A percentile compares a stretch with the other conserved stretches of the same genome.
Evolutionary conservation across 495 filamentous ascomycete genomes (phyloP).

Genomic region (Sordaria brevicollis): DNA sequence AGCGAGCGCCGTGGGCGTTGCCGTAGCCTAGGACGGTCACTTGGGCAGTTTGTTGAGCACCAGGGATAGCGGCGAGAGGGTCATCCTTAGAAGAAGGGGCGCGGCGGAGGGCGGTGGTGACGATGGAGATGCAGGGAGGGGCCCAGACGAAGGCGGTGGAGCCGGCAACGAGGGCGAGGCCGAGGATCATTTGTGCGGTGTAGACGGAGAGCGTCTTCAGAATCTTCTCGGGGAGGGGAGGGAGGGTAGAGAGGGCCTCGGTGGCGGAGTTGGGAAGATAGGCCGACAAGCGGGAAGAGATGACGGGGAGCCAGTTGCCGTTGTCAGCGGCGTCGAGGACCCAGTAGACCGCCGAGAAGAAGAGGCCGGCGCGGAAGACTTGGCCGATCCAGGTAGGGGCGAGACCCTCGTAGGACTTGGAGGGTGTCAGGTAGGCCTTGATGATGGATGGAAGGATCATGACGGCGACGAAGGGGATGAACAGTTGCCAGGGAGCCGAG

Average conservation of each 20-base stretch:
- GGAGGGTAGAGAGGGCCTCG: constrained; percentile 79
- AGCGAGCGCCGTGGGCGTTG: constrained; percentile 85
- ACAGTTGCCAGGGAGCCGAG: constrained; percentile 82
- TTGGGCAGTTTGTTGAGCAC: constrained; percentile 29
- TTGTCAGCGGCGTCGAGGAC: constrained; percentile 83
- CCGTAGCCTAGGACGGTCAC: constrained; percentile 83
- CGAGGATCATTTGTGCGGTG: constrained; percentile 65
- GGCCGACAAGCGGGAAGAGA: constrained; percentile 50
- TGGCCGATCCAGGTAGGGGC: constrained; percentile 75
- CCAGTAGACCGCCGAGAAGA: constrained; percentile 79
- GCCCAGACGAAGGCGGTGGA: constrained; percentile 63
- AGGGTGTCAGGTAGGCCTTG: constrained; percentile 62
- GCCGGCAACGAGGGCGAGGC: constrained; percentile 57
- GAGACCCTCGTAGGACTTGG: constrained; percentile 75
- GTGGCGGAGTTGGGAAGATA: constrained; percentile 88
- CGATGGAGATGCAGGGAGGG: constrained; percentile 62
- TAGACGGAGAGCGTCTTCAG: constrained; percentile 66
- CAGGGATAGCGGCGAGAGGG: not conserved
- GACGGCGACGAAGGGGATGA: constrained; percentile 65
- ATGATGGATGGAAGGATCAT: constrained; percentile 68
- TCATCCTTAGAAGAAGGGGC: constrained; percentile 18
- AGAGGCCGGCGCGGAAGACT: constrained; percentile 64
- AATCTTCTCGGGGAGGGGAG: constrained; percentile 42
- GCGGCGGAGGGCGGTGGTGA: constrained; percentile 20
- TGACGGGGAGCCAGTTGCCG: constrained; percentile 57